Evolutionary conservation across 257 asterid species (phyloP), one percentile per base, ranked within the genome.

Genomic region (Solanum tacnaense): DNA sequence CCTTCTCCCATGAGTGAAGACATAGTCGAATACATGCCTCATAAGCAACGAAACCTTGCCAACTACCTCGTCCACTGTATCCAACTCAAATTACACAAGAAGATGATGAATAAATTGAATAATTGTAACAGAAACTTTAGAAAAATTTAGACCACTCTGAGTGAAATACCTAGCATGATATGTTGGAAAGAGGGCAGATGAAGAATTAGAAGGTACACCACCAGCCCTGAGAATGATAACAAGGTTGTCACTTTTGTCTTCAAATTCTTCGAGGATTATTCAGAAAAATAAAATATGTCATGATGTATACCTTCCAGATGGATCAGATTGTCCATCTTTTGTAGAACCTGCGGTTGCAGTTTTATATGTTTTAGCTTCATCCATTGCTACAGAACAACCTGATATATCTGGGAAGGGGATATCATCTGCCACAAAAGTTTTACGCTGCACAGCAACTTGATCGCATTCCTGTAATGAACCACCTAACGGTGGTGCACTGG

Each of bases 21-120:
- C 99, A 97, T n/a, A 97, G 93, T 86, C 99, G 93, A 82, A 94
- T 95, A 84, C 99, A 97, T 56, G 99, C 99, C 84, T 97, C 99
- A 70, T 97, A 97, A 71, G 99, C 91, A 83, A 95, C 92, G 84
- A 96, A 95, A 82, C 89, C 90, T 44, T 90, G 93, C 98, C 99
- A 97, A 68, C 94, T 84, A 62, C 98, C 99, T 74, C 94, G 92
- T 88, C 95, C 98, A 91, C 99, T 97, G 94, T 73, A 92, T 88
- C 84, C 90, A 83, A 71, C 35, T 86, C 85, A 76, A 29, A 88
- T 52, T 44, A 87, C 67, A 58, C 89, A 92, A 86, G 58, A 73
- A 13, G 82, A 86, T 86, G n/a, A 72, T 38, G 27, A 72, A 20
- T 74, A 49, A 31, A 82, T 65, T n/a, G 60, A 49, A 46, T 18